These are phyloP conservation scores for Penstemon newberryi DNA, from an alignment of 257 asterid genomes.

Conservation along the genomic window DNA sequence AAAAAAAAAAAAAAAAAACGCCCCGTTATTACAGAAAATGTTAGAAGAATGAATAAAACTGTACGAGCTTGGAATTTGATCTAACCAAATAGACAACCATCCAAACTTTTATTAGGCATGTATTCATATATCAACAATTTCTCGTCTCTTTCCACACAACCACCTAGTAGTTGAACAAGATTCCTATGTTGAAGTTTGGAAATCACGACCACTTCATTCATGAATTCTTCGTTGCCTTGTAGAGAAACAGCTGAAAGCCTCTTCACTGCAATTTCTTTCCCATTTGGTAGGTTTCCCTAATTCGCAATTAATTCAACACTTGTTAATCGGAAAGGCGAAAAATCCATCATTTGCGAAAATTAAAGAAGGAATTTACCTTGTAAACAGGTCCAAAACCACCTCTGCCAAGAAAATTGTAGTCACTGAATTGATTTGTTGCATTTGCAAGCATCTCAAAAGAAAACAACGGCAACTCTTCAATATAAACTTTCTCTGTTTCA, in stretches of 20 bases:
- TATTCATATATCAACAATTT: conserved; percentile 46
- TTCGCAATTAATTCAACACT: background rate
- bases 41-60: no score
- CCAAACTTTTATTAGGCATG: conserved; percentile 44
- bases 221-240: conserved; percentile 48
- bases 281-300: conserved; percentile 38
- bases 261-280: conserved; percentile 27
- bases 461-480: conserved; percentile 53
- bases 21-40: background rate
- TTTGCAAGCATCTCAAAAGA: conserved; percentile 41
- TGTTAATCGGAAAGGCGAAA: background rate
- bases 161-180: conserved; percentile 48
- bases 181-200: conserved; percentile 46
- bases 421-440: conserved; percentile 48
- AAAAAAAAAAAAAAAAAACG: background rate
- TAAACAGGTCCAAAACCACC: conserved; percentile 76
- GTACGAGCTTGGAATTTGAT: background rate
- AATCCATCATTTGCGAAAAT: background rate
- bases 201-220: conserved; percentile 46
- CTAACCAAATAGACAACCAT: conserved; percentile 35
- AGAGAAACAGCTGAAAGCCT: conserved; percentile 34
- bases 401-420: conserved; percentile 46
- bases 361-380: conserved; percentile 36
- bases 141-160: conserved; percentile 43
- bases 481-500: conserved; percentile 33